These are phyloP conservation scores for Saccharum spontaneum DNA, from an alignment of 176 grass and related monocot genomes.

Conservation along the genomic window DNA sequence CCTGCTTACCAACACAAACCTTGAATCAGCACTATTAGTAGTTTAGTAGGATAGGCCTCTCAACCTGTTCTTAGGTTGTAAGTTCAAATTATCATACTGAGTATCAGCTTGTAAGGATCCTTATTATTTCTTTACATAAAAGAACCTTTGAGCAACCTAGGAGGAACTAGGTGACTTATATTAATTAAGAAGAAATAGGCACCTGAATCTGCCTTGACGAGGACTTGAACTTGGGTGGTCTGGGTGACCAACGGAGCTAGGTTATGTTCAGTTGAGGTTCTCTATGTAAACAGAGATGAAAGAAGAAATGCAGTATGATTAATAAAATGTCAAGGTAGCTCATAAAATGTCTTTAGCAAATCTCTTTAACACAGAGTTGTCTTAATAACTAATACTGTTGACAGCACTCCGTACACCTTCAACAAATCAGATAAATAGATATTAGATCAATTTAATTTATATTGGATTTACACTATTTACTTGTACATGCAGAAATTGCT, in stretches of 20 bases:
- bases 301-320: background rate
- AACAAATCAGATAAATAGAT: background rate
- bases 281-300: background rate
- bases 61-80: background rate
- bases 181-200: background rate
- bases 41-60: background rate
- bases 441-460: background rate
- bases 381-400: background rate
- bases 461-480: conserved; percentile 22
- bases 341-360: background rate
- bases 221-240: no score
- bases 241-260: background rate
- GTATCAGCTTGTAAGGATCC: background rate
- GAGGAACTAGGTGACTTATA: background rate
- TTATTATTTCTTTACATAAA: background rate
- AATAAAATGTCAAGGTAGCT: background rate
- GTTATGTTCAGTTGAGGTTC: background rate
- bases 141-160: background rate
- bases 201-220: background rate
- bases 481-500: conserved; percentile 71
- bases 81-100: background rate
- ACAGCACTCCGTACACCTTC: background rate
- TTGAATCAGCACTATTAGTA: background rate
- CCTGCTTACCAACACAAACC: background rate
- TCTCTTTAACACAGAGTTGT: background rate